A percentile compares a stretch with the other conserved stretches of the same genome.
These are phyloP conservation scores for Fomitopsis pinicola DNA, from an alignment of 1,284 basidiomycete species.

Conservation along the genomic window DNA sequence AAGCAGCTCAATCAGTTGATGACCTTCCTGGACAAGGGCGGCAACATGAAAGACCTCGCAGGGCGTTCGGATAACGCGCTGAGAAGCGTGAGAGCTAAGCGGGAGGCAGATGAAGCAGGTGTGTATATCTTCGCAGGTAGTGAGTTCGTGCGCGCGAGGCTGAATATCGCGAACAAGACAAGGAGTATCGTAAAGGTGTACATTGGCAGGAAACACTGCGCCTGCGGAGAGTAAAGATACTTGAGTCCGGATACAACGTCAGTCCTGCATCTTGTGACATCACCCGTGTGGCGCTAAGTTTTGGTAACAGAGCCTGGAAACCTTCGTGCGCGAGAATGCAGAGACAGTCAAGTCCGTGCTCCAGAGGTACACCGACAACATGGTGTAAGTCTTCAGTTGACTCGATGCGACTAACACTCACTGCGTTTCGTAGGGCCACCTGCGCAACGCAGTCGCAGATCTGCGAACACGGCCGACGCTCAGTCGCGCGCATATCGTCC, in stretches of 20 bases:
- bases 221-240: slow-evolving; percentile 75
- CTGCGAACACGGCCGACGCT: slow-evolving; percentile 48
- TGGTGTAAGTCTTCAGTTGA: slow-evolving; percentile 49
- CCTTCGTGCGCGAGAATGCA: slow-evolving; percentile 76
- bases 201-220: slow-evolving; percentile 94
- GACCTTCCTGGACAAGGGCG: slow-evolving; percentile 70
- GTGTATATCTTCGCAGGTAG: neutral
- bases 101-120: slow-evolving; percentile 92
- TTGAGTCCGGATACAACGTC: slow-evolving; percentile 79
- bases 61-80: slow-evolving; percentile 62
- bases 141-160: slow-evolving; percentile 3
- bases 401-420: neutral
- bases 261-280: neutral
- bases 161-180: slow-evolving; percentile 51
- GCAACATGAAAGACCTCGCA: slow-evolving; percentile 53
- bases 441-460: slow-evolving; percentile 65
- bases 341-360: slow-evolving; percentile 61
- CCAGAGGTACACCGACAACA: slow-evolving; percentile 71
- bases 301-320: slow-evolving; percentile 65
- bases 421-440: slow-evolving; percentile 51
- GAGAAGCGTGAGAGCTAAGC: slow-evolving; percentile 74
- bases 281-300: neutral
- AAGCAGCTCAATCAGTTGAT: slow-evolving; percentile 74
- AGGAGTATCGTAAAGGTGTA: slow-evolving; percentile 88
- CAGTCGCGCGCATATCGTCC: slow-evolving; percentile 65